Percentiles rank a stretch among this genome's conserved stretches.
phyloP scores from a whole-genome alignment of 2,329 filamentous ascomycete species.

The Cytospora piceae region DNA sequence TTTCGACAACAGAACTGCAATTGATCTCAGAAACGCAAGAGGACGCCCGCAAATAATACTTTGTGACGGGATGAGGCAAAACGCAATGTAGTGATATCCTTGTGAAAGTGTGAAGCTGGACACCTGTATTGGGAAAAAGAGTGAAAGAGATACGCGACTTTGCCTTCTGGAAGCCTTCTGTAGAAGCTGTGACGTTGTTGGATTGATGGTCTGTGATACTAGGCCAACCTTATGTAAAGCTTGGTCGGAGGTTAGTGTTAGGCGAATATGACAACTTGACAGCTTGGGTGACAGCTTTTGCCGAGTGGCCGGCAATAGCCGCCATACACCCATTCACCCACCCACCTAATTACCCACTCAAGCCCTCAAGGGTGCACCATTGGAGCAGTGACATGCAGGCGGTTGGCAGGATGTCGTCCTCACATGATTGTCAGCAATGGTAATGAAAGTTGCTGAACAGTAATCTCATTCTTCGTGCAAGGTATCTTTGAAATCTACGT shows the following conservation, averaged over 20 bases:
- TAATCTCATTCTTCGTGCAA: constrained; percentile 4
- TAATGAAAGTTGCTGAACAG: not conserved
- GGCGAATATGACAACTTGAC: not conserved
- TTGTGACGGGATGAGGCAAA: not conserved
- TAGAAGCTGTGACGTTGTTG: constrained; percentile 13
- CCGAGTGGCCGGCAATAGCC: not conserved
- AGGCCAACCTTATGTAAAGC: not conserved
- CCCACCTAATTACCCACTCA: not conserved
- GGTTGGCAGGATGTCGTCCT: too few relatives aligned
- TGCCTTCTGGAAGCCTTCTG: too few relatives aligned
- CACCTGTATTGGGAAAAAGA: constrained; percentile 4
- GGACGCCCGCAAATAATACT: not conserved
- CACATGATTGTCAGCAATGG: not conserved
- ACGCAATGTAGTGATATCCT: not conserved
- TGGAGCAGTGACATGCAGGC: not conserved
- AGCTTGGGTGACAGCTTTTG: not conserved
- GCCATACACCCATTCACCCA: not conserved
- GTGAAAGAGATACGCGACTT: not conserved
- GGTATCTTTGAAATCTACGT: constrained; percentile 26
- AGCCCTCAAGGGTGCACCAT: not conserved
- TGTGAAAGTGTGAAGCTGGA: not conserved
- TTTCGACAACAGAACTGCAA: constrained; percentile 4
- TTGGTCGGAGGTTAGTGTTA: not conserved
- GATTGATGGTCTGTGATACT: not conserved
- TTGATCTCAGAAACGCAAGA: not conserved